Base-by-base conservation (phyloP, 2,329 filamentous ascomycete genomes). In the Diaporthe sp. region DNA sequence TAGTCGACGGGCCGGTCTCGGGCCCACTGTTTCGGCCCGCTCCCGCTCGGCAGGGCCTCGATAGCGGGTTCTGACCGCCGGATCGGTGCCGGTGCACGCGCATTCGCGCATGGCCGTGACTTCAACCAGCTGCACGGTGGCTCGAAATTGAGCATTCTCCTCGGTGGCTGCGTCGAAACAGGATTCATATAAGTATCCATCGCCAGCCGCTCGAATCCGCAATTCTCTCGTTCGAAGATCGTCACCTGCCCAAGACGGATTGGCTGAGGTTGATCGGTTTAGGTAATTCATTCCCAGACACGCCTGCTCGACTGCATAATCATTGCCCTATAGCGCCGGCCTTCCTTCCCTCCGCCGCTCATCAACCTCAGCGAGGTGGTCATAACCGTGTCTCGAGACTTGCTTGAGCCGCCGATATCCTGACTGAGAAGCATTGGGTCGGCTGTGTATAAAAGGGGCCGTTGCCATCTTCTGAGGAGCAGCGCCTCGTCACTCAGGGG, bases 261-360 rank as follows among this genome's bases (percentile, higher is more conserved):
- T 25, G 46, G 65, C 17, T 22, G 34, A 39, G 65, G 25, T 49
- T 31, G 25, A 46, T 65, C 34, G 61, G 3, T 42, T 69, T 55
- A 69, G 39, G 49, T 69, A 69, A 69, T 55, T 69, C 49, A 28
- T 69, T 28, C 34, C 34, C 31, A 17, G 46, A 28, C 65, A 42
- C 46, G 34, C 65, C 65, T 25, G 46, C 65, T 28, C 46, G 65
- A 69, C 46, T 69, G 65, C 65, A 69, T 55, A 69, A 55, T 55
- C 65, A 69, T 69, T 55, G 55, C 65, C 65, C 65, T 69, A 69
- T 55, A 53, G 65, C 65, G 65, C 49, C 49, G 49, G 15, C 9
- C 49, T 42, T n/a, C 49, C n/a, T 55, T 34, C n/a, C n/a, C 25
- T 69, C 46, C 49, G n/a, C 13, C n/a, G 49, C 15, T n/a, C 34